Conservation (phyloP, 371 early-diverging fungal genomes). For the Apophysomyces trapeziformis region DNA sequence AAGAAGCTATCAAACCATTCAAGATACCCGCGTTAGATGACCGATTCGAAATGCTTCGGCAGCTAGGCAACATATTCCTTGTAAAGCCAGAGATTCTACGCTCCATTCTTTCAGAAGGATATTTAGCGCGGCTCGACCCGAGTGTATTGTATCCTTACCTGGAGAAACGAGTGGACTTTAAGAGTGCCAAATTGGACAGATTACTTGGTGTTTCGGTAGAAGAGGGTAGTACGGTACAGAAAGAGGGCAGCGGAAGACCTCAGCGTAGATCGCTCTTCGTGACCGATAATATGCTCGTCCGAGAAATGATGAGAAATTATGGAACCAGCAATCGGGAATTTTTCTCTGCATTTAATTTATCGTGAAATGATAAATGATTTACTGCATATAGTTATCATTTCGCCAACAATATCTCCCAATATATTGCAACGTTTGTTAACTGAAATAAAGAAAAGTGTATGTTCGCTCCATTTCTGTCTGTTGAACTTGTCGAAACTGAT, state of each 20-base stretch:
- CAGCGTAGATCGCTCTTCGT: constrained; percentile 54
- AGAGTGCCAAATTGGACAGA: constrained; percentile 67
- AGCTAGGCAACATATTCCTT: constrained; percentile 88
- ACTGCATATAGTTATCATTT: too few relatives aligned
- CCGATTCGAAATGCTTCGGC: constrained; percentile 90
- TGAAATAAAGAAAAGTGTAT: too few relatives aligned
- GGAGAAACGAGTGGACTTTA: constrained; percentile 87
- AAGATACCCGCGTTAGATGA: constrained; percentile 77
- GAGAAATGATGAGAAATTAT: constrained; percentile 49
- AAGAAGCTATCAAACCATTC: constrained; percentile 80
- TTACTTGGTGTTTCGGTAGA: constrained; percentile 54
- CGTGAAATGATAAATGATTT: neutral
- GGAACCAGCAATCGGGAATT: constrained; percentile 39
- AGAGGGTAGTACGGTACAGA: constrained; percentile 17
- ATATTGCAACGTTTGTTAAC: too few relatives aligned
- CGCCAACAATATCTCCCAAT: too few relatives aligned
- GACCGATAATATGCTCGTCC: constrained; percentile 51
- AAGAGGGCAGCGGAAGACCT: constrained; percentile 18
- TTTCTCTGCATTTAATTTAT: constrained; percentile 42
- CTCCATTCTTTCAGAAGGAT: constrained; percentile 81
- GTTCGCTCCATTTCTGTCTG: too few relatives aligned
- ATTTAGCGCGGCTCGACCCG: constrained; percentile 81
- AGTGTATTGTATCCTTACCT: constrained; percentile 82
- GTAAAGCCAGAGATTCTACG: constrained; percentile 90
- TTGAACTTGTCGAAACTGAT: too few relatives aligned